Evolutionary conservation across 768 basidiomycete genomes (phyloP).

Genomic region (Russula ochroleuca): DNA sequence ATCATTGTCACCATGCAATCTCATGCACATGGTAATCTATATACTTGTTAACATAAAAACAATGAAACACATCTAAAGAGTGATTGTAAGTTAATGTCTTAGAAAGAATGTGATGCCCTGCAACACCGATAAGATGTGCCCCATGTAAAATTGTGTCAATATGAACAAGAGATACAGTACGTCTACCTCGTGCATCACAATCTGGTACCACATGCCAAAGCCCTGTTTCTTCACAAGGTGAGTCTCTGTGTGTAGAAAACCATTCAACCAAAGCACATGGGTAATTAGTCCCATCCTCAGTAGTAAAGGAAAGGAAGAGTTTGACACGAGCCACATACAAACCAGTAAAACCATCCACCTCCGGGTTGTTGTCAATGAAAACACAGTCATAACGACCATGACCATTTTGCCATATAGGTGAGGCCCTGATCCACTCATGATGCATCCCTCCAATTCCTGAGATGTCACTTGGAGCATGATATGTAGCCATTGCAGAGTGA

Average conservation of each 20-base stretch:
- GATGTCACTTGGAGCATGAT: neutral
- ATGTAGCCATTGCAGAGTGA: neutral
- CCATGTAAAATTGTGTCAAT: neutral
- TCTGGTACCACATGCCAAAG: neutral
- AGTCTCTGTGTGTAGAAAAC: neutral
- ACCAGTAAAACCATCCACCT: neutral
- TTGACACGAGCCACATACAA: neutral
- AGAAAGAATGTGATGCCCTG: neutral
- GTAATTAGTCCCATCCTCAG: no score
- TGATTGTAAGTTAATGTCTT: no score
- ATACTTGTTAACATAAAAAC: neutral
- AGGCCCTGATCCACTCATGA: neutral
- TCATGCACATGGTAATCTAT: neutral
- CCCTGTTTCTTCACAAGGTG: neutral
- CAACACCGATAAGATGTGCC: neutral
- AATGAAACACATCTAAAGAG: neutral
- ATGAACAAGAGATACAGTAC: neutral
- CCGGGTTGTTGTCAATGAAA: neutral
- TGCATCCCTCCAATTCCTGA: neutral
- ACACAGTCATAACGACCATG: neutral
- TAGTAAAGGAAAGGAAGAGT: neutral
- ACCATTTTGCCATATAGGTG: neutral
- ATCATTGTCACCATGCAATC: no score
- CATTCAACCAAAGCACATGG: slow-evolving; percentile 42
- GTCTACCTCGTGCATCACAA: neutral